Evolutionary conservation across 495 filamentous ascomycete species (phyloP), one percentile per base, ranked within the genome.

Genomic region (Penicillium samsonianum): DNA sequence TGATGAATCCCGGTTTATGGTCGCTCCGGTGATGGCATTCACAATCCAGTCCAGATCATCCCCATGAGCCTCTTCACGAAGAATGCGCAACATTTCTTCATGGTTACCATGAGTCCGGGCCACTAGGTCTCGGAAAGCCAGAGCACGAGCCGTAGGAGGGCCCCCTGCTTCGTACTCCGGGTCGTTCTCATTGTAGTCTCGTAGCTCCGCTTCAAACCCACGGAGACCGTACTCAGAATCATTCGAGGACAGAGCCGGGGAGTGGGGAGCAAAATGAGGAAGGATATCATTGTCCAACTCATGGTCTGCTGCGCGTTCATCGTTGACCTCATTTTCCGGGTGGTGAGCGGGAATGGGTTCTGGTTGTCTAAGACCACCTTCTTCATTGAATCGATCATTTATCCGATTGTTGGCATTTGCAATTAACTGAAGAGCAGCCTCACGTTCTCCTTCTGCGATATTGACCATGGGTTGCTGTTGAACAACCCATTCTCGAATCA

Each of bases 401-500:
- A 58, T 55, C 8, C 64, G 70, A 43, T 75, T 69, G 31, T 78
- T 76, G 4, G 67, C 73, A 41, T 78, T 76, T 4, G 73, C 77
- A 25, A 76, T 77, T 31, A 79, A 57, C 33, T 68, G 56, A 57
- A 75, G 43, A 46, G 77, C 67, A 38, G 75, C 67, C 56, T 82
- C 72, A 26, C 77, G 62, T 64, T 84, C 73, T 64, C 83, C 73
- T 72, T 86, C 67, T 19, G 72, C 77, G 44, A 85, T 74, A 54
- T 84, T 82, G 33, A 81, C 78, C 58, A 89, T 88, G 10, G 92
- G 92, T 66, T 97, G 95, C 67, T 98, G 94, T 65, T 98, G 93
- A 6, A 98, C 91, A 38, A 99, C 94, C 84, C 96, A 99, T 73
- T 99, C 94, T 17, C 94, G 80, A 49, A 99, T 96, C 17, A 99